Conservation (phyloP, 306 rosid genomes). For the Coriaria nepalensis region DNA sequence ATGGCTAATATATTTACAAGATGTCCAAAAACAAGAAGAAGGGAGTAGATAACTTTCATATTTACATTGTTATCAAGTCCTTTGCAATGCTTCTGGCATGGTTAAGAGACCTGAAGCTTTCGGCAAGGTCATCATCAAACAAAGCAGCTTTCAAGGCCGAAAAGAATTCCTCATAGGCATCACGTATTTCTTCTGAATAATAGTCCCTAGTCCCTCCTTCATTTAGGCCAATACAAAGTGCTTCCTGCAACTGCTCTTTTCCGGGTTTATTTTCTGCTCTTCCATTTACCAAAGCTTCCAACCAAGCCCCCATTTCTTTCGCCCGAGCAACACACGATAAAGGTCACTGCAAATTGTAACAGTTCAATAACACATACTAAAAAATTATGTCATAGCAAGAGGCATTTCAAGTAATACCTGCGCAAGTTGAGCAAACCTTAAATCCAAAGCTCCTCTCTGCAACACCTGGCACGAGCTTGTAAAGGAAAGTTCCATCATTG, state of each 20-base stretch:
- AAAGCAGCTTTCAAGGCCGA: constrained; percentile 33
- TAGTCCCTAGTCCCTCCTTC: constrained; percentile 12
- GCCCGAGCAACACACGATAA: constrained; percentile 54
- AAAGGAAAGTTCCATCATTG: constrained; percentile 66
- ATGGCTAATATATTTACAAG: too few species aligned
- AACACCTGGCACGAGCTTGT: constrained; percentile 74
- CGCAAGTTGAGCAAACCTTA: constrained; percentile 91
- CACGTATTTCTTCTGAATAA: constrained; percentile 16
- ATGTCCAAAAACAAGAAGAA: too few species aligned
- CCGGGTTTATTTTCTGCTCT: constrained; percentile 27
- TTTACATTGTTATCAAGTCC: constrained; percentile 33
- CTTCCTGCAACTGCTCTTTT: constrained; percentile 18
- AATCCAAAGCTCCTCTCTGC: constrained; percentile 80
- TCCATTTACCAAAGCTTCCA: constrained; percentile 46
- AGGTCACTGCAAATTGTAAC: constrained; percentile 50
- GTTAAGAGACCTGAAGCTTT: constrained; percentile 32
- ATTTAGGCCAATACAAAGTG: constrained; percentile 15
- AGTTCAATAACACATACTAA: neutral
- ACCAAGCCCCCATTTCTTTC: constrained; percentile 54
- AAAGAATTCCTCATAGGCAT: constrained; percentile 35
- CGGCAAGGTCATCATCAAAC: constrained; percentile 23
- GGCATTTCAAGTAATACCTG: constrained; percentile 36
- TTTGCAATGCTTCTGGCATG: constrained; percentile 50
- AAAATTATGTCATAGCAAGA: neutral
- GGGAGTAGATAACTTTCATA: neutral